A percentile compares a stretch with the other conserved stretches of the same genome.
phyloP scores from a whole-genome alignment of 805 yeast genomes.

The Diddensiella caesifluorescens region DNA sequence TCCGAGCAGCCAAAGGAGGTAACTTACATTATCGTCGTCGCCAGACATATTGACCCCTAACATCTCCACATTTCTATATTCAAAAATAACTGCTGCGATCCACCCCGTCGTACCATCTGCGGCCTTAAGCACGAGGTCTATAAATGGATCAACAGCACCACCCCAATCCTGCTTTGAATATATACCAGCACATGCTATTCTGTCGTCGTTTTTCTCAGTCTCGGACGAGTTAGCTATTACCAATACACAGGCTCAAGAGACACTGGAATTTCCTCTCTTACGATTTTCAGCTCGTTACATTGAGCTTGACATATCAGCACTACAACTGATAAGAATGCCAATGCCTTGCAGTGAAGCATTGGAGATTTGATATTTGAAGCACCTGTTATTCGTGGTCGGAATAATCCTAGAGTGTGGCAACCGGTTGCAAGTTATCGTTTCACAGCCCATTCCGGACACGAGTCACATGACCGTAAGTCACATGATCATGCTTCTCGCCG shows the following conservation, averaged over 20 bases:
- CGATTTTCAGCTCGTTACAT: conserved; percentile 20
- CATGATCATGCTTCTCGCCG: no score
- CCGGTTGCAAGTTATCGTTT: no score
- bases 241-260: neutral
- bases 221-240: no score
- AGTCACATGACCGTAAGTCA: no score
- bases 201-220: conserved; percentile 42
- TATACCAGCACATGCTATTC: conserved; percentile 85
- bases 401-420: no score
- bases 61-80: conserved; percentile 67
- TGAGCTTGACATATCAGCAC: no score
- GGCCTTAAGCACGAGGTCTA: conserved; percentile 33
- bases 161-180: conserved; percentile 84
- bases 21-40: conserved; percentile 29
- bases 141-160: conserved; percentile 63
- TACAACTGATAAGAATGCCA: no score
- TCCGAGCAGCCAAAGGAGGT: neutral
- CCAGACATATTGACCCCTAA: conserved; percentile 52
- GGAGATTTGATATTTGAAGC: no score
- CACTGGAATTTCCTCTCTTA: conserved; percentile 14
- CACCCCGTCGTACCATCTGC: conserved; percentile 37
- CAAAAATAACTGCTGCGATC: conserved; percentile 71
- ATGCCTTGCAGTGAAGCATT: no score
- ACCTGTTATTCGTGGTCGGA: no score
- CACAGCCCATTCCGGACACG: no score